These are phyloP conservation scores for Alternaria brassicicola DNA, from an alignment of 2,329 filamentous ascomycete species.

Conservation along the genomic window DNA sequence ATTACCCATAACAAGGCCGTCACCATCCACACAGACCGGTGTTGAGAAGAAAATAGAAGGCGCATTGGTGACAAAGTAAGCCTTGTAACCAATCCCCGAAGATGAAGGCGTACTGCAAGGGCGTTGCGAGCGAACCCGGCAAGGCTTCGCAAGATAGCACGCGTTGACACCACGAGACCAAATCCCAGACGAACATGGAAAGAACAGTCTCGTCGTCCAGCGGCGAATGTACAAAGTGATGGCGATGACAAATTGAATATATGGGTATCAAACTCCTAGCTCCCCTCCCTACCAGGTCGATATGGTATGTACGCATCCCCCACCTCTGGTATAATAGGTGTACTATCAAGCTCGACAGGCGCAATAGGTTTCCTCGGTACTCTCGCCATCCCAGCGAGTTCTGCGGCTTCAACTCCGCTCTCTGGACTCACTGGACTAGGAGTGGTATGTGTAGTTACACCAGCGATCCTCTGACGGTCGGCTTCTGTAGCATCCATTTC, in stretches of 20 bases:
- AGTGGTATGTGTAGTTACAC: background rate
- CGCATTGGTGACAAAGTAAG: no score
- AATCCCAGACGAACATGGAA: background rate
- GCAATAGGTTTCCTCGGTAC: conserved; percentile 25
- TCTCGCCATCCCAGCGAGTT: conserved; percentile 23
- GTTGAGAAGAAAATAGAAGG: no score
- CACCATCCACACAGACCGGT: no score
- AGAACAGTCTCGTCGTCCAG: background rate
- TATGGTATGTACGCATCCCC: conserved; percentile 21
- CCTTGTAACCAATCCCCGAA: no score
- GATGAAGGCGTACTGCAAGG: no score
- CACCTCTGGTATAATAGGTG: conserved; percentile 15
- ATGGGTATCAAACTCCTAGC: background rate
- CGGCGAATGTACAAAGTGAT: no score
- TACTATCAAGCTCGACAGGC: conserved; percentile 28
- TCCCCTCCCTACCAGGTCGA: conserved; percentile 6
- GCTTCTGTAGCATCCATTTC: conserved; percentile 29
- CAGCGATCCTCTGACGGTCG: conserved; percentile 14
- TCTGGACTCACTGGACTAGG: background rate
- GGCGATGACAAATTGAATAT: background rate
- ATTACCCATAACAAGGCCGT: no score
- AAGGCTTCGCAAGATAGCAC: no score
- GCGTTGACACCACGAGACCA: background rate
- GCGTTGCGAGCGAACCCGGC: no score
- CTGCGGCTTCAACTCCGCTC: background rate